phyloP scores from a whole-genome alignment of 768 basidiomycete genomes.

The Suillus tomentosus region DNA sequence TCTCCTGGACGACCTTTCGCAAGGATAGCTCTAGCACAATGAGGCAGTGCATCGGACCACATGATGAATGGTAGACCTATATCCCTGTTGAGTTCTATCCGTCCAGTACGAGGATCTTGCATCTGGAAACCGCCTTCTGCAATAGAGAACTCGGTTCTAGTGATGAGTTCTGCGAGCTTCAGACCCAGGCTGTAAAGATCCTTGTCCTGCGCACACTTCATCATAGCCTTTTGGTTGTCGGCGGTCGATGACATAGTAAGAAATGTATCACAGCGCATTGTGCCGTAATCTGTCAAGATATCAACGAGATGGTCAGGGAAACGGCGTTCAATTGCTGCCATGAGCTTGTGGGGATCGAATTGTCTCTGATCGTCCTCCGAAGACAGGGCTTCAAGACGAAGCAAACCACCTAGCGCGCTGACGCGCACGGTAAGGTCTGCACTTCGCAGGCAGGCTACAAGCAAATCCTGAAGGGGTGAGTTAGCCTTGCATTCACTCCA shows the following conservation, averaged over 20 bases:
- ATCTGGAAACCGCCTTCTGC: conserved; percentile 56
- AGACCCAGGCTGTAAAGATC: conserved; percentile 56
- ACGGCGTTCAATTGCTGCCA: conserved; percentile 42
- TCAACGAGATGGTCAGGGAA: conserved; percentile 50
- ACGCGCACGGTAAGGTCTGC: conserved; percentile 55
- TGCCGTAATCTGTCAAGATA: conserved; percentile 51
- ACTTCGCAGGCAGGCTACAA: conserved; percentile 58
- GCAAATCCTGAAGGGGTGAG: conserved; percentile 47
- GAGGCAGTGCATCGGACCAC: conserved; percentile 61
- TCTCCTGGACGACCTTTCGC: conserved; percentile 42
- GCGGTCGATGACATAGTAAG: conserved; percentile 41
- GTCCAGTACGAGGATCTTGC: conserved; percentile 45
- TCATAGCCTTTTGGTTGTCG: conserved; percentile 57
- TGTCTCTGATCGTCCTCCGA: conserved; percentile 45
- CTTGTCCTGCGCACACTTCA: conserved; percentile 45
- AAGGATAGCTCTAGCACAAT: conserved; percentile 59
- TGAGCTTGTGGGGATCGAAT: conserved; percentile 53
- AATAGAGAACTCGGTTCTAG: conserved; percentile 62
- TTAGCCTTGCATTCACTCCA: conserved; percentile 45
- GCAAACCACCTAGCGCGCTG: conserved; percentile 52
- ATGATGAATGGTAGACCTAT: conserved; percentile 59
- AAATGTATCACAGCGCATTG: conserved; percentile 46
- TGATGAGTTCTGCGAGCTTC: conserved; percentile 49
- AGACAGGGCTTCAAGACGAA: conserved; percentile 48
- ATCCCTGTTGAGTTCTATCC: conserved; percentile 38